These are phyloP conservation scores for Fonsecaea nubica DNA, from an alignment of 2,329 filamentous ascomycete genomes.

Conservation along the genomic window DNA sequence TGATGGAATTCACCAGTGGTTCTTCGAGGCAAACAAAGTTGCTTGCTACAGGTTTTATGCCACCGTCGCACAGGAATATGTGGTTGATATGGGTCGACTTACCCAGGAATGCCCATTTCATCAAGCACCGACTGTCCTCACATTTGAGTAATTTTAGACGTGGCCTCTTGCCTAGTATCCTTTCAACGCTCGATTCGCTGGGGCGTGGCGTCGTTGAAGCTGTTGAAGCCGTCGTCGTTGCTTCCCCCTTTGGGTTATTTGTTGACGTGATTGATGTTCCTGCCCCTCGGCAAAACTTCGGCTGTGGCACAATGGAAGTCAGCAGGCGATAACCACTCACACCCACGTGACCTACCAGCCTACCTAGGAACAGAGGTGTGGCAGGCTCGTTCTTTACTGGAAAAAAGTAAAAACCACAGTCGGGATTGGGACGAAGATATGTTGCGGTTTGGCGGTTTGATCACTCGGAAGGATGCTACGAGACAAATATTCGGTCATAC, in stretches of 20 bases:
- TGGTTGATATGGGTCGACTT: constrained; percentile 34
- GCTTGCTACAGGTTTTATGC: background rate
- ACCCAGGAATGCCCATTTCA: constrained; percentile 55
- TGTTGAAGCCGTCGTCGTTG: background rate
- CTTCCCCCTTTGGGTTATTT: background rate
- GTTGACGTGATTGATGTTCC: background rate
- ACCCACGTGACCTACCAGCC: too few relatives aligned
- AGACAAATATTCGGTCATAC: too few relatives aligned
- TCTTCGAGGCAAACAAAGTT: background rate
- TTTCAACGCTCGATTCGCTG: background rate
- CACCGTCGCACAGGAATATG: too few relatives aligned
- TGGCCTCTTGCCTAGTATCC: background rate
- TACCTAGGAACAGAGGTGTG: too few relatives aligned
- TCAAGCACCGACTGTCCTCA: background rate
- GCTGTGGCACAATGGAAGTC: background rate
- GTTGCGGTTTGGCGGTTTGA: background rate
- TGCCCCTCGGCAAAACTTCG: background rate
- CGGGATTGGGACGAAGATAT: background rate
- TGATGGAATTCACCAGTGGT: background rate
- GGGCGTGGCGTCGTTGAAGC: background rate
- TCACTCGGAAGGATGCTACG: too few relatives aligned
- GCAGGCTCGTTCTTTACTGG: background rate
- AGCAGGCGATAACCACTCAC: background rate
- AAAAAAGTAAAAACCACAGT: background rate
- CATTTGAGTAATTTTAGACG: background rate